Evolutionary conservation across 2,329 filamentous ascomycete species (phyloP).

Genomic region (Xylaria hypoxylon): DNA sequence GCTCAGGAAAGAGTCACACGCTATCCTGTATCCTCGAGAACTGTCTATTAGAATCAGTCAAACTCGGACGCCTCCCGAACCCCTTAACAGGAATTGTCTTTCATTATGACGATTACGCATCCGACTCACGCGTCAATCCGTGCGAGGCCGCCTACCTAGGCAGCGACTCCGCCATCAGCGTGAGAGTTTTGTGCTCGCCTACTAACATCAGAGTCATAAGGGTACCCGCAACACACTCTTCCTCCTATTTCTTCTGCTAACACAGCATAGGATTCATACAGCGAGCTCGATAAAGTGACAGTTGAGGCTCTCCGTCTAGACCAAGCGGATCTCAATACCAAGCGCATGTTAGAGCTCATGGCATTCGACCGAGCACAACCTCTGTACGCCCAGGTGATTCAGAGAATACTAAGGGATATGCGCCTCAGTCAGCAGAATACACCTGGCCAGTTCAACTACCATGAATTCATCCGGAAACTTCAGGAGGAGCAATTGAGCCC

Average conservation of each 20-base stretch:
- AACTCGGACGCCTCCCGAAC: conserved; percentile 52
- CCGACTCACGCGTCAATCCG: conserved; percentile 59
- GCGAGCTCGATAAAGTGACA: conserved; percentile 55
- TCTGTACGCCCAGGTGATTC: conserved; percentile 68
- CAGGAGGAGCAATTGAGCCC: conserved; percentile 55
- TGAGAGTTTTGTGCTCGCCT: conserved; percentile 66
- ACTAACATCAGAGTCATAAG: conserved; percentile 61
- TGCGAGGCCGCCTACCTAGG: conserved; percentile 71
- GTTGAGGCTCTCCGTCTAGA: conserved; percentile 65
- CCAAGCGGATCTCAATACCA: conserved; percentile 65
- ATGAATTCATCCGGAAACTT: conserved; percentile 57
- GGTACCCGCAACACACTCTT: conserved; percentile 41
- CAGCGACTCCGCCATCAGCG: conserved; percentile 56
- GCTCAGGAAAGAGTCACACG: conserved; percentile 73
- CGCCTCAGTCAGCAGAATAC: conserved; percentile 58
- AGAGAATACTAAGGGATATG: conserved; percentile 68
- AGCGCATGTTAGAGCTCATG: conserved; percentile 71
- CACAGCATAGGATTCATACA: conserved; percentile 55
- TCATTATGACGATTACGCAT: conserved; percentile 70
- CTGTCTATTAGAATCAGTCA: conserved; percentile 60
- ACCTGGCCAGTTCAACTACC: conserved; percentile 61
- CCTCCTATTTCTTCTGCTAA: conserved; percentile 9
- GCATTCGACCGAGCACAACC: conserved; percentile 62
- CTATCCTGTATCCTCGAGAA: conserved; percentile 68
- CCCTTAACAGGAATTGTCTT: conserved; percentile 73